These are phyloP conservation scores for Saccharum hybrid DNA, from an alignment of 202 grass and related monocot genomes.

Conservation along the genomic window DNA sequence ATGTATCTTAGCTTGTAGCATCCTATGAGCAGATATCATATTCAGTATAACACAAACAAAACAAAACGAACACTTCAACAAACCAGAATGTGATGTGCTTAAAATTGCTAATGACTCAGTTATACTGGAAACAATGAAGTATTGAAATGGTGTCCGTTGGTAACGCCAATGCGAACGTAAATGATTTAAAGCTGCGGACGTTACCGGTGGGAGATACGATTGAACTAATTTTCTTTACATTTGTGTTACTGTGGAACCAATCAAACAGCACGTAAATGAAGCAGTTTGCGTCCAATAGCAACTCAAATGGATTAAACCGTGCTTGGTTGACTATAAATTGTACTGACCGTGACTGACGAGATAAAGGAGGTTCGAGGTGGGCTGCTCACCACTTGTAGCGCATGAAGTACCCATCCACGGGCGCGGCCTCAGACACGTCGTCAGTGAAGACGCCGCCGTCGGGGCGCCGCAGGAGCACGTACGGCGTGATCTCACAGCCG, in stretches of 20 bases:
- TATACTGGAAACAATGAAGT: neutral
- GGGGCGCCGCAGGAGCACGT: constrained; percentile 67
- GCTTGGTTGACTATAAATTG: constrained; percentile 10
- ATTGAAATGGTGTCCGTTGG: neutral
- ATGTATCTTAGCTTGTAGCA: constrained; percentile 1
- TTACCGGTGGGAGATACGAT: too few relatives aligned
- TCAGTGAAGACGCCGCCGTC: constrained; percentile 59
- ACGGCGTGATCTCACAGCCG: constrained; percentile 92
- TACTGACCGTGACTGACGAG: neutral
- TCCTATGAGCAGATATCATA: constrained; percentile 5
- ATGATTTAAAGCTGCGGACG: too few relatives aligned
- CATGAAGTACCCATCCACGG: constrained; percentile 72
- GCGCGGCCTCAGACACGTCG: constrained; percentile 58
- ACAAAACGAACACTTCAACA: neutral
- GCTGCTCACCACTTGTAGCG: constrained; percentile 74
- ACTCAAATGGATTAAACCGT: neutral
- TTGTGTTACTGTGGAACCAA: too few relatives aligned
- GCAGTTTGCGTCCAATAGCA: neutral
- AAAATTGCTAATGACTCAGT: neutral
- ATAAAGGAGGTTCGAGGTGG: neutral
- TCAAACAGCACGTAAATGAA: neutral
- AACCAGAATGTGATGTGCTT: constrained; percentile 4
- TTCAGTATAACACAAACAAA: neutral
- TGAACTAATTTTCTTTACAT: too few relatives aligned
- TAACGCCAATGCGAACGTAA: too few relatives aligned